Conservation (phyloP, 2,329 filamentous ascomycete genomes). For the Colletotrichum liriopes region DNA sequence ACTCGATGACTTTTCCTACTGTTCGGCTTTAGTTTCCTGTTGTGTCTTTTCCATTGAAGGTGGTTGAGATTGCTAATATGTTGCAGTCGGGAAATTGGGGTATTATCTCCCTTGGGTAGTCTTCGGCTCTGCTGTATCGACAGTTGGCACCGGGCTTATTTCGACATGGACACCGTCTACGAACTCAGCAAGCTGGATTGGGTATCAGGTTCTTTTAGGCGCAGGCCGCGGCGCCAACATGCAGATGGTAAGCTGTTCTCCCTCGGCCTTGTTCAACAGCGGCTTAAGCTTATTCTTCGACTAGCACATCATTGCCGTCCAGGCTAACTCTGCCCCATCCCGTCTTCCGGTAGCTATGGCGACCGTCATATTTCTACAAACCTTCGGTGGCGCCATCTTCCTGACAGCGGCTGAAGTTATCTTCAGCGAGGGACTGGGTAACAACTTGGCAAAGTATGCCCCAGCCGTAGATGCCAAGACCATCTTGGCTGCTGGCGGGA, state of each 20-base stretch:
- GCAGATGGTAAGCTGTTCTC: constrained; percentile 54
- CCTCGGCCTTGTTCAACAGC: constrained; percentile 43
- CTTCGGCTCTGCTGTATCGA: constrained; percentile 54
- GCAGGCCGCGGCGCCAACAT: constrained; percentile 60
- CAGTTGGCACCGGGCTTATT: constrained; percentile 55
- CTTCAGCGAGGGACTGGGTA: constrained; percentile 26
- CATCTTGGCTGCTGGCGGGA: constrained; percentile 61
- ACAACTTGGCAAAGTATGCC: constrained; percentile 41
- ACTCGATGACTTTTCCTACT: neutral
- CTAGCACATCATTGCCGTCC: constrained; percentile 49
- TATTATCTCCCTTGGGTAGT: constrained; percentile 48
- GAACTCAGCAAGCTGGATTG: constrained; percentile 58
- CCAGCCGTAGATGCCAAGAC: constrained; percentile 51
- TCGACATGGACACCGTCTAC: constrained; percentile 56
- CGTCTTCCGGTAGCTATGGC: constrained; percentile 49
- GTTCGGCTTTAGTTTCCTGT: neutral
- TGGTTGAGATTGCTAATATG: neutral
- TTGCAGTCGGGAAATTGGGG: constrained; percentile 49
- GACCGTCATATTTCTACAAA: constrained; percentile 56
- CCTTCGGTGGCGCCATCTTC: constrained; percentile 64
- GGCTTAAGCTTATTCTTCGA: neutral
- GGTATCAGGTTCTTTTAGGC: constrained; percentile 64
- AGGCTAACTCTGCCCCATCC: constrained; percentile 47
- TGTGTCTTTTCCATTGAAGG: too few relatives aligned
- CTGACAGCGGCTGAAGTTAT: constrained; percentile 53